Conservation (phyloP, 352 stramenopile genomes). For the Pythium aquatile region DNA sequence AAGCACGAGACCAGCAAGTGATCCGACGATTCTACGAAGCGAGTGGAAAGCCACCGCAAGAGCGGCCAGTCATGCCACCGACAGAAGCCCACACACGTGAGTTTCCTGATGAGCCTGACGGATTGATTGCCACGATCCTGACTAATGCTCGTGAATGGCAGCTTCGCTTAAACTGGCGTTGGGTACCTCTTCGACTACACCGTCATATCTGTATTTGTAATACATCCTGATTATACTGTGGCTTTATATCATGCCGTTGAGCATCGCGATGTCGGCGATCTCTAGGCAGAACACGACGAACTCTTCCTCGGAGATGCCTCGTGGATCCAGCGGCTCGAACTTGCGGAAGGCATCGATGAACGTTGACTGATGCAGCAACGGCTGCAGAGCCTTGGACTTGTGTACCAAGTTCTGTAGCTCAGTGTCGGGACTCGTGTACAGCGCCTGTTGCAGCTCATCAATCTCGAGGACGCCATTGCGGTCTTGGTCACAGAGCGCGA, state of each 20-base stretch:
- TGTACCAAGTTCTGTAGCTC: slow-evolving; percentile 37
- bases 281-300: slow-evolving; percentile 78
- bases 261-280: slow-evolving; percentile 43
- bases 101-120: too few species aligned
- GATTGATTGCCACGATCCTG: background rate
- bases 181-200: background rate
- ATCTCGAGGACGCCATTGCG: slow-evolving; percentile 57
- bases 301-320: slow-evolving; percentile 64
- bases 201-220: slow-evolving; percentile 15
- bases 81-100: background rate
- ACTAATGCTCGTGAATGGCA: background rate
- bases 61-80: background rate
- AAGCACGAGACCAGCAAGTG: slow-evolving; percentile 10
- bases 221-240: background rate
- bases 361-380: slow-evolving; percentile 51
- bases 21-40: slow-evolving; percentile 6
- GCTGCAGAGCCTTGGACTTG: slow-evolving; percentile 50
- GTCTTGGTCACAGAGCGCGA: slow-evolving; percentile 57
- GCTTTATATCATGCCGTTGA: slow-evolving; percentile 41
- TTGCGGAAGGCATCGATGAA: slow-evolving; percentile 65
- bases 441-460: slow-evolving; percentile 49
- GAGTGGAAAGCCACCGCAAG: background rate
- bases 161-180: slow-evolving; percentile 7
- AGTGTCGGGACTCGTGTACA: slow-evolving; percentile 33
- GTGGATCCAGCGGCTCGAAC: slow-evolving; percentile 55